phyloP scores from a whole-genome alignment of 805 yeast species.

The Scheffersomyces stipitis region DNA sequence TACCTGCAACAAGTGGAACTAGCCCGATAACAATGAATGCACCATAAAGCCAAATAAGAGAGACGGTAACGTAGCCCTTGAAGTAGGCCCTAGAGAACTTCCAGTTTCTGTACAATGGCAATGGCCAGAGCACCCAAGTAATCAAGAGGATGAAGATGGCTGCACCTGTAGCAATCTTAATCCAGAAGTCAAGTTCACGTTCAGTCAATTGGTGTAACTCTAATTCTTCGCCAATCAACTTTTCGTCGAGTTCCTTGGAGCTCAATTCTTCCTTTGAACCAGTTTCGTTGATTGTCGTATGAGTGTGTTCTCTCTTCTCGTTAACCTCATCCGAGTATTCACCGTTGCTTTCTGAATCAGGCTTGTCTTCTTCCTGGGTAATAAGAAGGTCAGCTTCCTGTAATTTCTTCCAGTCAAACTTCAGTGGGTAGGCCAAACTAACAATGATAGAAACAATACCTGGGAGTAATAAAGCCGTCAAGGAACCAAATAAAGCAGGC shows the following conservation, averaged over 20 bases:
- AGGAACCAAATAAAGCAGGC: conserved; percentile 34
- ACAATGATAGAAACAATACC: conserved; percentile 10
- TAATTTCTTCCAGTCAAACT: conserved; percentile 29
- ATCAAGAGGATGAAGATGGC: conserved; percentile 25
- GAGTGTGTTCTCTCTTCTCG: neutral
- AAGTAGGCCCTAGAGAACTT: conserved; percentile 37
- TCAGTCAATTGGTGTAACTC: neutral
- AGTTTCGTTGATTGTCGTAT: neutral
- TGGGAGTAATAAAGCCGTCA: conserved; percentile 32
- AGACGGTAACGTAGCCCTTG: conserved; percentile 37
- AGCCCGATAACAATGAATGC: conserved; percentile 34
- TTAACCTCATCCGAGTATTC: no score
- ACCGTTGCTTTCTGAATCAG: neutral
- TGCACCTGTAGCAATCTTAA: conserved; percentile 26
- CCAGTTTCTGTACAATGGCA: conserved; percentile 43
- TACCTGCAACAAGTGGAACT: conserved; percentile 34
- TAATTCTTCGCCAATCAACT: no score
- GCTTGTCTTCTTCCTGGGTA: neutral
- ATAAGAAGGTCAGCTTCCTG: conserved; percentile 15
- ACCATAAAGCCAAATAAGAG: conserved; percentile 39
- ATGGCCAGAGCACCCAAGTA: conserved; percentile 42
- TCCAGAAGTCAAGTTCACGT: conserved; percentile 11
- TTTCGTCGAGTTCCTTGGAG: no score
- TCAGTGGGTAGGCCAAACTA: conserved; percentile 13
- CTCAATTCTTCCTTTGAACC: neutral